These are phyloP conservation scores for Cryptococcus sp. DNA, from an alignment of 1,284 basidiomycete genomes.

Conservation along the genomic window DNA sequence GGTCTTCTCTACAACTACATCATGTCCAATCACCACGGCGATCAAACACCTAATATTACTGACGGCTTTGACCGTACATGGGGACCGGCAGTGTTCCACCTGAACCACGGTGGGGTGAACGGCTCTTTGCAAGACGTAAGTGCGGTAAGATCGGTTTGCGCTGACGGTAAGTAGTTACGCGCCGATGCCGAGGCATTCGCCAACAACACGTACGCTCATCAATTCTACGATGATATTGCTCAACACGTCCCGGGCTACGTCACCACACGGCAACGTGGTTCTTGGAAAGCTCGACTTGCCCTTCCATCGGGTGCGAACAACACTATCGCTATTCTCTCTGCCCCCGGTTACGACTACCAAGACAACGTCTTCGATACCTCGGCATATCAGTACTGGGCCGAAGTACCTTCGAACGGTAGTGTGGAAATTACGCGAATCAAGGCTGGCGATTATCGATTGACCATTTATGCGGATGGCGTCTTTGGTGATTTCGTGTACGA, in stretches of 20 bases:
- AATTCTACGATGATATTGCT: slow-evolving; percentile 42
- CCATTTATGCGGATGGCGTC: slow-evolving; percentile 40
- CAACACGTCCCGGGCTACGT: slow-evolving; percentile 31
- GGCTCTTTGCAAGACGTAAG: slow-evolving; percentile 3
- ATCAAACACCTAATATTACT: slow-evolving; percentile 34
- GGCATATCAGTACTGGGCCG: slow-evolving; percentile 40
- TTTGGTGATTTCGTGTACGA: slow-evolving; percentile 42
- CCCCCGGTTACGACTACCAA: slow-evolving; percentile 34
- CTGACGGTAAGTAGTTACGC: slow-evolving; percentile 3
- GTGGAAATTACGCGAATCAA: slow-evolving; percentile 34
- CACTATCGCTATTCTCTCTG: slow-evolving; percentile 32
- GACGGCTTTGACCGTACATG: slow-evolving; percentile 41
- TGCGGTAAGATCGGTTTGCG: neutral
- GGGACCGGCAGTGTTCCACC: slow-evolving; percentile 33
- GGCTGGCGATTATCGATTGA: slow-evolving; percentile 41
- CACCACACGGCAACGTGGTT: slow-evolving; percentile 25
- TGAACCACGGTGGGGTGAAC: neutral
- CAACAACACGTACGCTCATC: slow-evolving; percentile 21
- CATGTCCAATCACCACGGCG: slow-evolving; percentile 40
- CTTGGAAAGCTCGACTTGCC: slow-evolving; percentile 23
- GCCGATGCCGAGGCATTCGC: slow-evolving; percentile 12
- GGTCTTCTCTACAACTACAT: slow-evolving; percentile 39
- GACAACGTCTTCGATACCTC: slow-evolving; percentile 22
- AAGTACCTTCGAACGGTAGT: slow-evolving; percentile 26
- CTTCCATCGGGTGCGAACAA: slow-evolving; percentile 29